Conservation (phyloP, 2,329 filamentous ascomycete species). For the Chrysoporthe puriensis region DNA sequence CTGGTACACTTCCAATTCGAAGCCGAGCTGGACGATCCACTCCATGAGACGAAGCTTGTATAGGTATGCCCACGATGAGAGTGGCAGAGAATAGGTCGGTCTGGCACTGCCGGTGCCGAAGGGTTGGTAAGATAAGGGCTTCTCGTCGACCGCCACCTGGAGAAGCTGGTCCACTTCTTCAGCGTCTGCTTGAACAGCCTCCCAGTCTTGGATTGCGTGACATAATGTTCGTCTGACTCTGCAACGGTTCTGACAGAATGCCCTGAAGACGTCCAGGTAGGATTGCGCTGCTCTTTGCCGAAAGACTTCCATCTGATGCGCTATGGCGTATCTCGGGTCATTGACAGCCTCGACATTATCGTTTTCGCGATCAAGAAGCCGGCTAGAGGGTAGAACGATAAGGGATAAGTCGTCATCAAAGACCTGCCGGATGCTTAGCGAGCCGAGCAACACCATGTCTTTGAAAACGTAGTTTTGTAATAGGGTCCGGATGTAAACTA, state of each 20-base stretch:
- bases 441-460: constrained; percentile 70
- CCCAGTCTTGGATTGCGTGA: constrained; percentile 82
- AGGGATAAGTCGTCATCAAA: constrained; percentile 82
- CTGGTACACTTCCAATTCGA: constrained; percentile 90
- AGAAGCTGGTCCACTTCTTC: constrained; percentile 75
- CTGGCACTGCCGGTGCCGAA: constrained; percentile 48
- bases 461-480: constrained; percentile 77
- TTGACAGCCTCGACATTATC: constrained; percentile 76
- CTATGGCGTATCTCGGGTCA: constrained; percentile 74
- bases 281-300: constrained; percentile 65
- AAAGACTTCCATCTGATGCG: constrained; percentile 73
- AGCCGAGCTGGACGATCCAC: constrained; percentile 86
- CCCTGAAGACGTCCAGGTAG: constrained; percentile 82
- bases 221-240: constrained; percentile 87
- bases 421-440: constrained; percentile 71
- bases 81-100: constrained; percentile 67
- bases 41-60: constrained; percentile 91
- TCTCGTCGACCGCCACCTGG: constrained; percentile 63
- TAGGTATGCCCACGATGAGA: constrained; percentile 87
- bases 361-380: constrained; percentile 72
- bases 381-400: constrained; percentile 72
- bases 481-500: constrained; percentile 81
- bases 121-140: constrained; percentile 56
- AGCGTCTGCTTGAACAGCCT: constrained; percentile 79
- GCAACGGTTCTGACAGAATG: constrained; percentile 87